Evolutionary conservation across 768 basidiomycete species (phyloP).

Genomic region (Cyclocybe aegerita): DNA sequence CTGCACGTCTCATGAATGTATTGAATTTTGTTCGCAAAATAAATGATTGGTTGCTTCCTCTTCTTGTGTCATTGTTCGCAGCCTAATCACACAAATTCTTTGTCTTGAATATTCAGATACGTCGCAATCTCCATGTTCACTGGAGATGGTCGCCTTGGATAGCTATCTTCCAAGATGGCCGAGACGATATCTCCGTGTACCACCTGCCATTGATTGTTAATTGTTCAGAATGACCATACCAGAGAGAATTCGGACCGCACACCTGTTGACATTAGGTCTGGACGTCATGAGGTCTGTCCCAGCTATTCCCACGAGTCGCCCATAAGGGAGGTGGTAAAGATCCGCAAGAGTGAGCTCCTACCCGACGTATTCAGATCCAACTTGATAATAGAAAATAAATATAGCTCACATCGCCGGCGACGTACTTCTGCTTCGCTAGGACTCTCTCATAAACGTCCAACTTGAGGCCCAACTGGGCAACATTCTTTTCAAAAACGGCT

Average conservation of each 20-base stretch:
- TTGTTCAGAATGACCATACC: neutral
- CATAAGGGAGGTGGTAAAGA: slow-evolving; percentile 43
- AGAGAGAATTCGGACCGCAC: neutral
- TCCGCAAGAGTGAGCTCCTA: slow-evolving; percentile 47
- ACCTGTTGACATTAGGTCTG: slow-evolving; percentile 45
- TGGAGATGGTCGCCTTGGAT: slow-evolving; percentile 2
- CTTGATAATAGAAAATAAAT: neutral
- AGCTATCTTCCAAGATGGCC: slow-evolving; percentile 42
- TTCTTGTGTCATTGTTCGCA: too few relatives aligned
- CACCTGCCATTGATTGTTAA: slow-evolving; percentile 30
- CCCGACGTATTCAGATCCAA: neutral
- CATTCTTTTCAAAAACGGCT: too few relatives aligned
- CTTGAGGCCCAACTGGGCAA: too few relatives aligned
- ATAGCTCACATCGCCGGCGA: too few relatives aligned
- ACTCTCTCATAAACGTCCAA: too few relatives aligned
- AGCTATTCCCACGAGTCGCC: slow-evolving; percentile 15
- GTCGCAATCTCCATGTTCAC: too few relatives aligned
- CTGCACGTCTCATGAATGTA: too few relatives aligned
- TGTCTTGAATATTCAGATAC: too few relatives aligned
- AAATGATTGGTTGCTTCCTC: too few relatives aligned
- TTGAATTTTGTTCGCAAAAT: too few relatives aligned
- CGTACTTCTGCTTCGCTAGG: too few relatives aligned
- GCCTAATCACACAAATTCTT: too few relatives aligned
- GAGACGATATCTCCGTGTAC: slow-evolving; percentile 48
- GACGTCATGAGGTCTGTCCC: slow-evolving; percentile 27